Evolutionary conservation across 768 basidiomycete genomes (phyloP).

Genomic region (Podaxis sp.): DNA sequence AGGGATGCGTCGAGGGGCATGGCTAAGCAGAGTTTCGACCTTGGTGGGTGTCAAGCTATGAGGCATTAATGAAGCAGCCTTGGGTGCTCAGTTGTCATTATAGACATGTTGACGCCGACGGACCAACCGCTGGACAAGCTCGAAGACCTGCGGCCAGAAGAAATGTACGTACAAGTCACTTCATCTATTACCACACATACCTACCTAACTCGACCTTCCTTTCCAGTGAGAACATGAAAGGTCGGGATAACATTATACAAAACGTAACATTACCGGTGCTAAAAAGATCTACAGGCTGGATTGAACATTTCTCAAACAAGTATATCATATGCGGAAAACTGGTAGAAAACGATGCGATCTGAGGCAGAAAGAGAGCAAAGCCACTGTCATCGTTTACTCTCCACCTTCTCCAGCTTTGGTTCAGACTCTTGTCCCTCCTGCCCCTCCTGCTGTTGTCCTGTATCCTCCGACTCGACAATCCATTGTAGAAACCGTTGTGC

Average conservation of each 20-base stretch:
- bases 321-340: slow-evolving; percentile 90
- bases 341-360: slow-evolving; percentile 72
- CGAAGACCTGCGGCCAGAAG: slow-evolving; percentile 71
- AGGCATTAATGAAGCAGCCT: not conserved
- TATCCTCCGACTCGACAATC: slow-evolving; percentile 2
- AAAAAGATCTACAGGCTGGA: slow-evolving; percentile 63
- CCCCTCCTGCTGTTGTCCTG: not conserved
- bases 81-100: not conserved
- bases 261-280: slow-evolving; percentile 12
- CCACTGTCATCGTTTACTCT: slow-evolving; percentile 3
- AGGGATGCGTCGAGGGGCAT: slow-evolving; percentile 94
- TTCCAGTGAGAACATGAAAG: slow-evolving; percentile 87
- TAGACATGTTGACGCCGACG: slow-evolving; percentile 89
- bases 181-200: slow-evolving; percentile 2
- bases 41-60: slow-evolving; percentile 49
- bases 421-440: slow-evolving; percentile 17
- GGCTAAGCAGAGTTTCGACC: slow-evolving; percentile 96
- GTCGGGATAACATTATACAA: slow-evolving; percentile 34
- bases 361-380: slow-evolving; percentile 10
- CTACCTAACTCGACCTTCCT: slow-evolving; percentile 13
- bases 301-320: slow-evolving; percentile 90
- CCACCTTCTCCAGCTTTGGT: slow-evolving; percentile 8
- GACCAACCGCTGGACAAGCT: slow-evolving; percentile 87
- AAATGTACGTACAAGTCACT: slow-evolving; percentile 65
- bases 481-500: slow-evolving; percentile 14